Base-by-base conservation (phyloP, 345 rosid genomes). In the Brassica incana region DNA sequence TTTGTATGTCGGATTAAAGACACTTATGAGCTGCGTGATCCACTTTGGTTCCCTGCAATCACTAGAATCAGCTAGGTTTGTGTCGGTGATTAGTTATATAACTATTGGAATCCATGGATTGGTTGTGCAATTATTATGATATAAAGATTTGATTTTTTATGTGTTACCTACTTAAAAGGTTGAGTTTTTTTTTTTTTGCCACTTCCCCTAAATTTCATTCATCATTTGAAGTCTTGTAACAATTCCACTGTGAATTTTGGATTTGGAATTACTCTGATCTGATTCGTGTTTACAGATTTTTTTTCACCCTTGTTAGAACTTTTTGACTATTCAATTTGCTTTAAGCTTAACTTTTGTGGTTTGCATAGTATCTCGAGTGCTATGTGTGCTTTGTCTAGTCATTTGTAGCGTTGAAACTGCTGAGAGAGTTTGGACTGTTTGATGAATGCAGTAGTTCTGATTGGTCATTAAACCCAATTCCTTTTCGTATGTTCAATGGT, bases 61-160 rank as follows among this genome's bases (percentile, higher is more conserved):
- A 14, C 30, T 56, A 27, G 77, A 50, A 16, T 45, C 69, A 59
- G 56, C 69, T 74, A 32, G 65, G 71, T 18, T 33, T 50, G 14
- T 72, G 77, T 78, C 61, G 77, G 67, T 78, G 72, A 71, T 78
- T 36, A 25, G 25, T 29, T 2, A 18, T 60, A 40, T 43, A 29
- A 40, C 2, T 58, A 58, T 18, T 48, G 60, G 75, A 1, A 16
- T 43, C 29, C 50, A 76, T 27, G 1, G 8, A 27, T 69, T 15
- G 18, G 40, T 70, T 77, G 68, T 12, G 38, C 40, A 8, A 2
- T 62, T 32, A 0, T 6, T 52, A 38, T 67, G 38, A 45, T 45
- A 29, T 0, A 35, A 64, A 77, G 40, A 33, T 14, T 48, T 70
- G 12, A 4, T 60, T 77, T 69, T 77, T 33, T 6, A 61, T 33